Base-by-base conservation (phyloP, 139 green algal species). In the Parachlorella kessleri region DNA sequence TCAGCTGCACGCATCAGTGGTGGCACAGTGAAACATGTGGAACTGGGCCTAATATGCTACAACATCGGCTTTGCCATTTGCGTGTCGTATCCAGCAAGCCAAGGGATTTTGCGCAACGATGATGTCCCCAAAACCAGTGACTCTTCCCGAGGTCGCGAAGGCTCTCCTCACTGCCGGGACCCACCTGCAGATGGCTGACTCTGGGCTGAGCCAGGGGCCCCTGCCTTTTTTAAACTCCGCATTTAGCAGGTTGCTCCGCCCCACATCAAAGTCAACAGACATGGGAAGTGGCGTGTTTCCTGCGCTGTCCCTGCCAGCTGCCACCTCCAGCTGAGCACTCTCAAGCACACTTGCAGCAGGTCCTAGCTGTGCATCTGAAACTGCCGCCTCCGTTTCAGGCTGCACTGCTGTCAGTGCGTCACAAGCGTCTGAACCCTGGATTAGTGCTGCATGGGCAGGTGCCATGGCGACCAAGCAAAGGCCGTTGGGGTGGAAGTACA, bases 191-290 rank as follows among this genome's bases (percentile, higher is more conserved):
- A 75, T 10, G 9, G 69, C 28, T 32, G 26, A 21, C 24, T 37
- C 69, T 53, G 69, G 9, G n/a, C 26, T 33, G 9, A 75, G 41
- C 26, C 66, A 65, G 8, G 69, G 69, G 26, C 69, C 69, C 26
- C 69, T 75, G 9, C 69, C 69, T 65, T 75, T 75, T 33, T 23
- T 10, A 37, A 64, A 75, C 69, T 75, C 42, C 23, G 69, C 69
- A 18, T 65, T 23, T 32, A 75, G 69, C 42, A 75, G 33, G n/a
- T 21, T 75, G 41, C 66, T 14, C 21, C 66, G 36, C 21, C 36
- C 66, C 37, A 55, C 66, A 21, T 42, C 66, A 72, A 59, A 59
- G 14, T 59, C 48, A 28, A 59, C 21, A 14, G 14, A 28, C 14
- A 59, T 59, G 14, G 14, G n/a, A n/a, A n/a, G n/a, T n/a, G 55